Percentiles rank a stretch among this genome's conserved stretches.
Conservation (phyloP, 1,139 yeast genomes). For the Blastobotrys persicus region DNA sequence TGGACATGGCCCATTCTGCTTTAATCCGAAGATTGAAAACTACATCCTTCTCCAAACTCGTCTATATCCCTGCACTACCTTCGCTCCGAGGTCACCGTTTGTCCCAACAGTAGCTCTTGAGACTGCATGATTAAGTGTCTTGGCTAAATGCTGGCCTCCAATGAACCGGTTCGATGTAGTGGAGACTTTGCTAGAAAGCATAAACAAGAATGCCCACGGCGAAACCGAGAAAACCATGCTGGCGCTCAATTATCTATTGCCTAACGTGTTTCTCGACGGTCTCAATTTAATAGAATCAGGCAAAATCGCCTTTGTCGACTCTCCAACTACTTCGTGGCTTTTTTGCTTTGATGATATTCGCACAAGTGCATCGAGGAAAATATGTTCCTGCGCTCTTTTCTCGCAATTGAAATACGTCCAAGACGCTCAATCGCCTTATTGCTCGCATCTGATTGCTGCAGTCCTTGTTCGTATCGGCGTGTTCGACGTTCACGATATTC, state of each 20-base stretch:
- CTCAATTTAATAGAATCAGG: slow-evolving; percentile 6
- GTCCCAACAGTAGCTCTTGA: no score
- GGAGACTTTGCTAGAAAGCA: background rate
- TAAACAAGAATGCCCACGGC: background rate
- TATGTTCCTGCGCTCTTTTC: slow-evolving; percentile 6
- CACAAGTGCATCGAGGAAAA: background rate
- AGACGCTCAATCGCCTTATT: background rate
- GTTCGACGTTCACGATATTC: background rate
- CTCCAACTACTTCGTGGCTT: slow-evolving; percentile 3
- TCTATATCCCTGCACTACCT: background rate
- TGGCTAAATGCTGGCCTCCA: no score
- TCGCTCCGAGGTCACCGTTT: background rate
- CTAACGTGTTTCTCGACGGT: slow-evolving; percentile 6
- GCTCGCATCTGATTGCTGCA: slow-evolving; percentile 9
- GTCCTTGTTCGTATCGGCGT: background rate
- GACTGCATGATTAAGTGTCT: no score
- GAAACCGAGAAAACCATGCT: slow-evolving; percentile 4
- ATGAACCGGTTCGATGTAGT: slow-evolving; percentile 5
- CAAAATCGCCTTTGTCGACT: background rate
- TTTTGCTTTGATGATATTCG: background rate
- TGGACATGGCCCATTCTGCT: no score
- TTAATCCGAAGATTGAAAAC: no score
- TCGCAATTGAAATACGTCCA: background rate
- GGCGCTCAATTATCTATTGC: slow-evolving; percentile 8
- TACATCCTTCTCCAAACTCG: no score